Evolutionary conservation across 768 basidiomycete genomes (phyloP).

Genomic region (Russula sp.): DNA sequence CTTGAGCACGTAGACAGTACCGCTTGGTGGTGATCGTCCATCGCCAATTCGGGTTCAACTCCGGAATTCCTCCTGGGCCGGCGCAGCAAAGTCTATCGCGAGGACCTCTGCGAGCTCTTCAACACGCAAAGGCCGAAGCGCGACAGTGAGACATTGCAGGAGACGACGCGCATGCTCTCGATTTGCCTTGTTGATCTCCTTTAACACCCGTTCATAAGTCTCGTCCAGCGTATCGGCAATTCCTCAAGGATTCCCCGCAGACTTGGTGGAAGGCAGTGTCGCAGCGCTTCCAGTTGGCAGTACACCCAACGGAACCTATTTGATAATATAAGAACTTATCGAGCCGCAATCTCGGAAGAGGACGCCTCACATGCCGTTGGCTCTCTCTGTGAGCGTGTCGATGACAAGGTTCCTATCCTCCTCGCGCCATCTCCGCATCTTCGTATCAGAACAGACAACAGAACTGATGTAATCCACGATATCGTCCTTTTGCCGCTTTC

Average conservation of each 20-base stretch:
- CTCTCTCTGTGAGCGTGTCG: not conserved
- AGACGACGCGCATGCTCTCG: conserved; percentile 9
- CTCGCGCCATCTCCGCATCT: conserved; percentile 17
- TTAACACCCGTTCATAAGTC: conserved; percentile 5
- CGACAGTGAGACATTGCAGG: too few species aligned
- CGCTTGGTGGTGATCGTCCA: not conserved
- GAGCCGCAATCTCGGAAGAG: not conserved
- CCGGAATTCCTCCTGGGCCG: not conserved
- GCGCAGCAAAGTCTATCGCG: not conserved
- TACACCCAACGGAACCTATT: conserved; percentile 10
- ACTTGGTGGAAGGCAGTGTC: not conserved
- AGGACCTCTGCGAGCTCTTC: too few species aligned
- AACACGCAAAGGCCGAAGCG: too few species aligned
- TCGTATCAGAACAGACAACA: conserved; percentile 2
- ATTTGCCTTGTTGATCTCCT: not conserved
- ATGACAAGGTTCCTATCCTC: conserved; percentile 12
- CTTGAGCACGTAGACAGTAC: not conserved
- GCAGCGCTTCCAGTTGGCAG: conserved; percentile 1
- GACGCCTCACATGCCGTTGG: conserved; percentile 11
- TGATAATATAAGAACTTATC: accelerated
- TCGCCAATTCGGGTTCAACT: conserved; percentile 6
- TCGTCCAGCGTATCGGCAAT: conserved; percentile 6
- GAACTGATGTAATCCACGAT: conserved; percentile 5
- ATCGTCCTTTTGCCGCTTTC: conserved; percentile 15
- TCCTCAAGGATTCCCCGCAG: conserved; percentile 1